Evolutionary conservation across 1,139 yeast genomes (phyloP), one percentile per base, ranked within the genome.

Genomic region (Yamadazyma blattariae): DNA sequence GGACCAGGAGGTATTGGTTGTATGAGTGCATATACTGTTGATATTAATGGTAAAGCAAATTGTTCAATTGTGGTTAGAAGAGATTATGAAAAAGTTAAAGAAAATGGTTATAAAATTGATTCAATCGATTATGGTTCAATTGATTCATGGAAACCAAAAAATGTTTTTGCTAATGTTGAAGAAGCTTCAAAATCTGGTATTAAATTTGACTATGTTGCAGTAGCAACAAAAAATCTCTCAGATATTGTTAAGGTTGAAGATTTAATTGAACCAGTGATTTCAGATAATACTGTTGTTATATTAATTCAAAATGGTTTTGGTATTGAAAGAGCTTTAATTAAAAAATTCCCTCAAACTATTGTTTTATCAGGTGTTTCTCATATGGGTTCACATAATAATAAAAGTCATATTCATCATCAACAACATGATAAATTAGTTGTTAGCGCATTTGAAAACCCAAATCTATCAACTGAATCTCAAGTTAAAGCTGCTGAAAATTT

Each of bases 261-360:
- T 17, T 61, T 82, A 33, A 68, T 82, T 36, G 67, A 57, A 22
- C 77, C 82, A 2, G 56, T 67, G 9, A 55, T 67, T 10, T 47
- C 61, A 9, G 66, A 57, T 3, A 32, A 41, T 12, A 70, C 86
- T 3, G 67, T 73, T 3, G 72, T 85, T 38, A 76, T 82, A 2
- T 65, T 84, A 40, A 54, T 83, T 33, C 90, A 84, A 56, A 84
- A 84, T 49, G 94, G 94, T 4, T 67, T 82, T 40, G 90, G 81
- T 23, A 81, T 82, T 42, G 95, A 83, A 51, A 64, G 63, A 39
- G 75, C 83, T 2, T 68, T 80, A 46, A 67, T 78, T 33, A 61
- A 67, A 36, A 64, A 68, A 29, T 83, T 69, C 52, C 92, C 92
- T 4, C 58, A 64, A 0, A 74, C 75, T 33, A 58, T 75, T n/a